phyloP scores from a whole-genome alignment of 208 protist genomes.

The Acanthamoeba sp. region DNA sequence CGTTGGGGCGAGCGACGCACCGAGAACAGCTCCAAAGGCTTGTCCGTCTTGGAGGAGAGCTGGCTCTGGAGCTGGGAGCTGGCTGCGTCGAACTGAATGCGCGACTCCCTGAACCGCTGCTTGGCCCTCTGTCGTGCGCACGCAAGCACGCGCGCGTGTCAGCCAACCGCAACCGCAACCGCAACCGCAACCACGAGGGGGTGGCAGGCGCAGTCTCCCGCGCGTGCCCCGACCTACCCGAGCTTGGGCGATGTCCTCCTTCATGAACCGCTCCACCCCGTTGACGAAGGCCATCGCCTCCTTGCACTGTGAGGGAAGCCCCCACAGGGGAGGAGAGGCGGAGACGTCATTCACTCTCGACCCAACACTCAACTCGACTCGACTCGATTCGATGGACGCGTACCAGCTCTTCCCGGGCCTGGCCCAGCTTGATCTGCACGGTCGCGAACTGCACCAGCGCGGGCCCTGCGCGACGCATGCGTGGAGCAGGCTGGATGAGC shows the following conservation, averaged over 20 bases:
- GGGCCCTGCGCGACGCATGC: neutral
- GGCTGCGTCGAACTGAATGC: constrained; percentile 44
- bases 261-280: neutral
- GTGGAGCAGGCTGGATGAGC: neutral
- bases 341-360: no score
- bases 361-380: neutral
- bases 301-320: neutral
- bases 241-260: constrained; percentile 9
- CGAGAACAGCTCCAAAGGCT: constrained; percentile 27
- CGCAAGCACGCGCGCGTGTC: neutral
- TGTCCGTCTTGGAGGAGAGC: constrained; percentile 35
- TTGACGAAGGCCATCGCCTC: neutral
- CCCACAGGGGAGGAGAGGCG: no score
- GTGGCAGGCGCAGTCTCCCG: neutral
- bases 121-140: constrained; percentile 9
- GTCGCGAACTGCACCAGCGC: neutral
- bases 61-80: constrained; percentile 18
- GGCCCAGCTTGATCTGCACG: neutral
- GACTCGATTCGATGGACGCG: neutral
- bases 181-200: neutral
- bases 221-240: neutral
- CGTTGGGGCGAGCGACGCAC: neutral
- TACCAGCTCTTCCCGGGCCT: constrained; percentile 44
- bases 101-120: constrained; percentile 34
- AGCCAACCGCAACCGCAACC: no score